Conservation (phyloP, 345 rosid species). For the Moringa oleifera region DNA sequence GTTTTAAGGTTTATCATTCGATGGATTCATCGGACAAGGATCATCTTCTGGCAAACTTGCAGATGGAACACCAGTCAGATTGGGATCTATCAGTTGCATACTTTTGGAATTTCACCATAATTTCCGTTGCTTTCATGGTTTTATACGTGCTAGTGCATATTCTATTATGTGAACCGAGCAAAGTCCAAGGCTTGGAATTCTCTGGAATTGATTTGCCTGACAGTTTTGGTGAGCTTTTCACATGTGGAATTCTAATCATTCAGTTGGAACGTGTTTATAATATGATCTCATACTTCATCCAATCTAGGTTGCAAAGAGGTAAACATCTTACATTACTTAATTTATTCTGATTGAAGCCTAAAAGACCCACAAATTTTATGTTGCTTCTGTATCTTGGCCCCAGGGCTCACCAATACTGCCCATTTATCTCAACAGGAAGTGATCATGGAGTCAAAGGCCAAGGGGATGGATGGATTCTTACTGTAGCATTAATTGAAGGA, state of each 20-base stretch:
- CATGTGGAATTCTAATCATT: constrained; percentile 47
- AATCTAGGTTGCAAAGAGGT: constrained; percentile 70
- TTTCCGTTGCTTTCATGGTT: constrained; percentile 49
- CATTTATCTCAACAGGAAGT: constrained; percentile 39
- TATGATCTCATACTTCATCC: constrained; percentile 64
- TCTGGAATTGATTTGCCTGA: constrained; percentile 79
- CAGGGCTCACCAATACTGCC: neutral
- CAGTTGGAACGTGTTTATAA: constrained; percentile 57
- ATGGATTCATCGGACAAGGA: constrained; percentile 36
- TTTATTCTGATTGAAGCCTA: neutral
- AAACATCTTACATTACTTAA: constrained; percentile 7
- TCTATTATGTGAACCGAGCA: constrained; percentile 40
- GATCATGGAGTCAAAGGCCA: constrained; percentile 61
- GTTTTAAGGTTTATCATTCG: constrained; percentile 37
- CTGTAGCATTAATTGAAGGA: constrained; percentile 79
- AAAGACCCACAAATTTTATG: neutral
- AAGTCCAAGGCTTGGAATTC: constrained; percentile 64
- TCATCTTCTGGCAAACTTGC: constrained; percentile 53
- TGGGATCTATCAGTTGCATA: constrained; percentile 53
- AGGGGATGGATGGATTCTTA: constrained; percentile 91
- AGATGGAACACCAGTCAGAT: constrained; percentile 58
- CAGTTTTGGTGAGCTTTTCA: constrained; percentile 76
- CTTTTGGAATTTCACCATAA: constrained; percentile 61
- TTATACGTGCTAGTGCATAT: constrained; percentile 57
- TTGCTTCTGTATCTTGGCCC: neutral